These are phyloP conservation scores for Exophiala oligosperma DNA, from an alignment of 2,329 filamentous ascomycete genomes.

Conservation along the genomic window DNA sequence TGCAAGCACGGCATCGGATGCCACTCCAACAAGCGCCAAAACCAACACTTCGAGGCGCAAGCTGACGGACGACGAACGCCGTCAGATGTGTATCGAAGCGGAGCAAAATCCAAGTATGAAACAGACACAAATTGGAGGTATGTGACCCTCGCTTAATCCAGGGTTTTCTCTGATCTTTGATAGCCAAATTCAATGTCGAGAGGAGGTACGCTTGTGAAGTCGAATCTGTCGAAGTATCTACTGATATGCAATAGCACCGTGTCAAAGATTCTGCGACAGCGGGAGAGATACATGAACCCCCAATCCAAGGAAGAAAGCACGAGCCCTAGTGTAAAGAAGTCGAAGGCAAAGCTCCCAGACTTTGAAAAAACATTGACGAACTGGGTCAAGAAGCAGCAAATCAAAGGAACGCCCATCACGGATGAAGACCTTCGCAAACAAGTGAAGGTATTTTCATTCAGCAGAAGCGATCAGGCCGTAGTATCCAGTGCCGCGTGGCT, in stretches of 20 bases:
- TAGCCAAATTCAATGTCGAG: conserved; percentile 90
- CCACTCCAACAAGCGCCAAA: conserved; percentile 31
- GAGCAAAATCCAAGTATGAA: conserved; percentile 87
- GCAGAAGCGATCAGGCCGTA: conserved; percentile 28
- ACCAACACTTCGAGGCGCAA: conserved; percentile 72
- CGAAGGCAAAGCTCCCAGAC: conserved; percentile 83
- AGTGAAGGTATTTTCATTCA: conserved; percentile 28
- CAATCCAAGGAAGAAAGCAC: conserved; percentile 62
- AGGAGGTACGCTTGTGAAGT: conserved; percentile 68
- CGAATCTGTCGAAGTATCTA: background rate
- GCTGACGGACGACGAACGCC: conserved; percentile 84
- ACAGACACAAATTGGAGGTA: conserved; percentile 93
- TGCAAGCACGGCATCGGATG: conserved; percentile 46
- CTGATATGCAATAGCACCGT: conserved; percentile 69
- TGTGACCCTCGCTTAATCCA: conserved; percentile 32
- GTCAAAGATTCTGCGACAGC: conserved; percentile 93
- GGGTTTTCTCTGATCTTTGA: conserved; percentile 34
- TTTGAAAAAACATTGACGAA: conserved; percentile 88
- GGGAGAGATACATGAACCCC: conserved; percentile 86
- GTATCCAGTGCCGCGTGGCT: conserved; percentile 73
- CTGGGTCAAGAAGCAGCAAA: conserved; percentile 80
- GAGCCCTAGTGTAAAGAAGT: conserved; percentile 72
- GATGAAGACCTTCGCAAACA: conserved; percentile 30
- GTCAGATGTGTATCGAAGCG: conserved; percentile 91
- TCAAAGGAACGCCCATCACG: conserved; percentile 56